Evolutionary conservation across 352 stramenopile species (phyloP).

Genomic region (Phytophthora sp.): DNA sequence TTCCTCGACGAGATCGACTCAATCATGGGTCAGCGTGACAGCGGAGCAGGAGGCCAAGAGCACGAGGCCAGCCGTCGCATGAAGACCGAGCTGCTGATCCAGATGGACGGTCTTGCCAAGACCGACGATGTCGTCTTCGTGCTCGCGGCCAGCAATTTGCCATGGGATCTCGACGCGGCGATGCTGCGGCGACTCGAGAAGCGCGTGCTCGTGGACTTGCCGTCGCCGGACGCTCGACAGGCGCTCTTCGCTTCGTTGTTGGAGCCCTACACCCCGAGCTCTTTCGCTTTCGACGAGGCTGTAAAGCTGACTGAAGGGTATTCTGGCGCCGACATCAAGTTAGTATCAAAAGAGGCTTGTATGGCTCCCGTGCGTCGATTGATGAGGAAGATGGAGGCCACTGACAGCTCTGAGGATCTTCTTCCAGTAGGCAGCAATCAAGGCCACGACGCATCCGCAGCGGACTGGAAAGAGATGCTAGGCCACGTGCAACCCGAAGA

Average conservation of each 20-base stretch:
- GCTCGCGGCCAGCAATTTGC: slow-evolving; percentile 81
- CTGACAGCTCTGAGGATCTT: slow-evolving; percentile 37
- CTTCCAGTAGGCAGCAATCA: slow-evolving; percentile 27
- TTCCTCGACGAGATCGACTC: slow-evolving; percentile 91
- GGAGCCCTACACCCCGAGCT: slow-evolving; percentile 54
- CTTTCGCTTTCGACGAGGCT: slow-evolving; percentile 61
- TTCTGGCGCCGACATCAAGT: slow-evolving; percentile 85
- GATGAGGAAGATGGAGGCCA: slow-evolving; percentile 65
- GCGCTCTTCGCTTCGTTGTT: slow-evolving; percentile 70
- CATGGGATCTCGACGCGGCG: slow-evolving; percentile 80
- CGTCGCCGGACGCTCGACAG: slow-evolving; percentile 59
- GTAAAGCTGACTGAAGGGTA: slow-evolving; percentile 73
- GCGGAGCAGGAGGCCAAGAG: slow-evolving; percentile 70
- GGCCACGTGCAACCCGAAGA: slow-evolving; percentile 66
- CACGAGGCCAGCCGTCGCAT: slow-evolving; percentile 87
- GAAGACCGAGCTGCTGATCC: slow-evolving; percentile 89
- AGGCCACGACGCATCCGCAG: slow-evolving; percentile 19
- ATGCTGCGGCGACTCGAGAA: slow-evolving; percentile 88
- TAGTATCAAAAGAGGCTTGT: slow-evolving; percentile 86
- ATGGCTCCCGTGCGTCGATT: slow-evolving; percentile 82
- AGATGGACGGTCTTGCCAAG: slow-evolving; percentile 87
- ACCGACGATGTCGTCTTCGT: slow-evolving; percentile 86
- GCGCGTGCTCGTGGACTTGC: slow-evolving; percentile 79
- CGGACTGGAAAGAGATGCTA: slow-evolving; percentile 66
- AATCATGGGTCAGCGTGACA: slow-evolving; percentile 90